These are phyloP conservation scores for Ramalina intermedia DNA, from an alignment of 495 filamentous ascomycete species.

Conservation along the genomic window DNA sequence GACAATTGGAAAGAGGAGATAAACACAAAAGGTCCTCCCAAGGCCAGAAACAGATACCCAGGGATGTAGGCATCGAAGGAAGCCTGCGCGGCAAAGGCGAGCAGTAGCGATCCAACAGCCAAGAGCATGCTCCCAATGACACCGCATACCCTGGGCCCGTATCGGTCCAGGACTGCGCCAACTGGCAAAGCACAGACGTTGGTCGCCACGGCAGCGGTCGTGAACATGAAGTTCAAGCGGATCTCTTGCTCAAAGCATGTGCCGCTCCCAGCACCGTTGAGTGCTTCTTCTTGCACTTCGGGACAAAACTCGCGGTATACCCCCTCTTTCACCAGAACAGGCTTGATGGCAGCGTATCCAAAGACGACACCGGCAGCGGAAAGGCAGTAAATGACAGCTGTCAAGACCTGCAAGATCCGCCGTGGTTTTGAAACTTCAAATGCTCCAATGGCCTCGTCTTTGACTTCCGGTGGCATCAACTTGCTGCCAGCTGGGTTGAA, in stretches of 20 bases:
- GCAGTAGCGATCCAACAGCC: slow-evolving; percentile 39
- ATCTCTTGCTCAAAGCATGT: slow-evolving; percentile 56
- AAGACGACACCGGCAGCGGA: slow-evolving; percentile 56
- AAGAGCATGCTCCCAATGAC: slow-evolving; percentile 39
- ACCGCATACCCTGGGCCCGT: slow-evolving; percentile 47
- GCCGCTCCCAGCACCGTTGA: slow-evolving; percentile 19
- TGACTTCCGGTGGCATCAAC: slow-evolving; percentile 1
- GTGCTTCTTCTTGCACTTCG: slow-evolving; percentile 21
- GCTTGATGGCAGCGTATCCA: slow-evolving; percentile 62
- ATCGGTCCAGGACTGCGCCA: slow-evolving; percentile 50
- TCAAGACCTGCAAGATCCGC: slow-evolving; percentile 40
- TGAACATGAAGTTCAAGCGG: slow-evolving; percentile 56
- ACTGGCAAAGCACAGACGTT: slow-evolving; percentile 56
- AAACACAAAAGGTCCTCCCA: slow-evolving; percentile 57
- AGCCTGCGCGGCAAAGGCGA: slow-evolving; percentile 40
- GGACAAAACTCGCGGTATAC: slow-evolving; percentile 49
- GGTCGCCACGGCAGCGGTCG: slow-evolving; percentile 49
- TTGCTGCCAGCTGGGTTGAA: slow-evolving; percentile 12
- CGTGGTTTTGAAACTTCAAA: slow-evolving; percentile 40
- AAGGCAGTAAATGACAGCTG: slow-evolving; percentile 48
- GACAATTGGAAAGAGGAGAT: slow-evolving; percentile 57
- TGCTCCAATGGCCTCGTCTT: slow-evolving; percentile 24
- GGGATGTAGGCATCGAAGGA: slow-evolving; percentile 50
- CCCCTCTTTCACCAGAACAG: slow-evolving; percentile 48
- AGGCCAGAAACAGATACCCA: slow-evolving; percentile 48